Conservation (phyloP, 2,329 filamentous ascomycete species). For the Ophiostoma sp. region DNA sequence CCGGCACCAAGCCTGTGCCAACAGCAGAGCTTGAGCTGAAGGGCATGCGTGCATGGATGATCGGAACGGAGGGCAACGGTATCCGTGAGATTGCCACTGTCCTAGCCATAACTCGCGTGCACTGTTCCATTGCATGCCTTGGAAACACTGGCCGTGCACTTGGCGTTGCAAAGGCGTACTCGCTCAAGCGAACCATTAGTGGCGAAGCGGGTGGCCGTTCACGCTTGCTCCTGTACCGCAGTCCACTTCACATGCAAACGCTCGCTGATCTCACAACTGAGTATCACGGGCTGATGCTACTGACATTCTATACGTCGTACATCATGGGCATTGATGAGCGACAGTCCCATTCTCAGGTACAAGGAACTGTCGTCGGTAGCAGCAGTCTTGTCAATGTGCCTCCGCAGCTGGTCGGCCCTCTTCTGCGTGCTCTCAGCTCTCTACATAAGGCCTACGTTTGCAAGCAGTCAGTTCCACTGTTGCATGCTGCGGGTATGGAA, state of each 20-base stretch:
- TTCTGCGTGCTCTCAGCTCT: conserved; percentile 55
- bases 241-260: conserved; percentile 52
- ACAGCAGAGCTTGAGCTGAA: conserved; percentile 66
- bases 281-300: conserved; percentile 52
- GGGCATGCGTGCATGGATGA: conserved; percentile 57
- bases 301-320: conserved; percentile 49
- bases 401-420: conserved; percentile 33
- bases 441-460: conserved; percentile 55
- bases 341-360: conserved; percentile 27
- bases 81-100: conserved; percentile 63
- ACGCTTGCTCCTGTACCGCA: conserved; percentile 46
- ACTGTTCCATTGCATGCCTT: conserved; percentile 50
- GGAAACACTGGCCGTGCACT: conserved; percentile 53
- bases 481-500: conserved; percentile 57
- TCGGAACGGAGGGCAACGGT: conserved; percentile 62
- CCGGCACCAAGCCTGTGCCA: conserved; percentile 63
- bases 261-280: conserved; percentile 51
- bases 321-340: conserved; percentile 49
- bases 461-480: conserved; percentile 43
- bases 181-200: conserved; percentile 50
- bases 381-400: not conserved
- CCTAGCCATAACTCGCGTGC: conserved; percentile 60
- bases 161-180: conserved; percentile 52
- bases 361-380: not conserved
- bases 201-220: conserved; percentile 40